Conservation (phyloP, 495 filamentous ascomycete species). For the Aspergillus cavernicola region DNA sequence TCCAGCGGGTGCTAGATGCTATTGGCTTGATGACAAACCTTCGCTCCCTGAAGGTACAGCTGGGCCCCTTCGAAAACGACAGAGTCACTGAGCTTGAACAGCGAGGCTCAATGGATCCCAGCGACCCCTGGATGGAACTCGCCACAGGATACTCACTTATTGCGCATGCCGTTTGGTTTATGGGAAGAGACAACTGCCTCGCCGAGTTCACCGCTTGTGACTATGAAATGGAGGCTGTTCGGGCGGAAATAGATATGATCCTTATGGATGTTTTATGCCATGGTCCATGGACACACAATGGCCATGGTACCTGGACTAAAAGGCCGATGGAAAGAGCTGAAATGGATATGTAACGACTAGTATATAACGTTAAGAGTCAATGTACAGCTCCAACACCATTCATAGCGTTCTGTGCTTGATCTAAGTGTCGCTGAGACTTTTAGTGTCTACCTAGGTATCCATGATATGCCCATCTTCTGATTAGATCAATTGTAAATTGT, state of each 20-base stretch:
- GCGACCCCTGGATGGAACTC: constrained; percentile 45
- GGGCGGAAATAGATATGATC: constrained; percentile 23
- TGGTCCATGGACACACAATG: constrained; percentile 29
- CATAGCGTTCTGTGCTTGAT: too few species aligned
- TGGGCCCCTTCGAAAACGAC: constrained; percentile 31
- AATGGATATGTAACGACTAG: background rate
- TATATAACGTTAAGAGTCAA: too few species aligned
- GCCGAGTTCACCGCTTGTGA: constrained; percentile 28
- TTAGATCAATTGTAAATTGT: too few species aligned
- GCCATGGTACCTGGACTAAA: constrained; percentile 25
- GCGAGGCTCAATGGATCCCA: constrained; percentile 39
- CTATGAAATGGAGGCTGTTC: constrained; percentile 28
- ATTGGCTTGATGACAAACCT: constrained; percentile 29
- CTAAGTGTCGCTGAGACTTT: too few species aligned
- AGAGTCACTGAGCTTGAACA: constrained; percentile 35
- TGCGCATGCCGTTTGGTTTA: constrained; percentile 25
- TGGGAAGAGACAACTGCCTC: constrained; percentile 18
- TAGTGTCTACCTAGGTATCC: too few species aligned
- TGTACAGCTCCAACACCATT: too few species aligned
- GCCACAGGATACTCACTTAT: constrained; percentile 38
- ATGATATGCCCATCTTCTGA: too few species aligned
- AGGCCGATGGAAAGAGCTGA: background rate
- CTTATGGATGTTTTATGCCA: constrained; percentile 23
- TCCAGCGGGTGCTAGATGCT: constrained; percentile 31
- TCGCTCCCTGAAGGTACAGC: constrained; percentile 26